Evolutionary conservation across 2,329 filamentous ascomycete genomes (phyloP).

Genomic region (Trichoderma cornu-damae): DNA sequence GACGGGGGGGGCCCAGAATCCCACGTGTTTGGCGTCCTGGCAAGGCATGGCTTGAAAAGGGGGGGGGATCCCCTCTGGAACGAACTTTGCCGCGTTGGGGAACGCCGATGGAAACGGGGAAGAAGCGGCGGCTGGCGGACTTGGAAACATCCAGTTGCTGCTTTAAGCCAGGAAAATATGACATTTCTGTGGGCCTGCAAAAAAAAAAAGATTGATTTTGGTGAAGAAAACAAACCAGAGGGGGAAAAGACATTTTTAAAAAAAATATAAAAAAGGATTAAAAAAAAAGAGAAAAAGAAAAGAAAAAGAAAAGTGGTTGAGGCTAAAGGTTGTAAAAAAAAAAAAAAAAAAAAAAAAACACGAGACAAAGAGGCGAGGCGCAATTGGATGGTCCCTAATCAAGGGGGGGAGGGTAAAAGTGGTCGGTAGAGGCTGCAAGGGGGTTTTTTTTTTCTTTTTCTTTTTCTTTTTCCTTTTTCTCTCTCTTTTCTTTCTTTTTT

Average conservation of each 20-base stretch:
- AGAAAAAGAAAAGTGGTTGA: neutral
- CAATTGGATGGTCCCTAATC: too few species aligned
- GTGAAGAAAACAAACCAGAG: too few species aligned
- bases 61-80: too few species aligned
- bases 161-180: too few species aligned
- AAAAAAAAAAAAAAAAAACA: neutral
- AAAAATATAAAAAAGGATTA: neutral
- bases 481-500: too few species aligned
- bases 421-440: neutral
- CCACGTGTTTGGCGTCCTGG: constrained; percentile 16
- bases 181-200: neutral
- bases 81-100: constrained; percentile 13
- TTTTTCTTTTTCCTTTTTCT: too few species aligned
- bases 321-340: neutral
- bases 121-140: neutral
- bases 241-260: too few species aligned
- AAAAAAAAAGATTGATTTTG: too few species aligned
- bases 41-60: constrained; percentile 10
- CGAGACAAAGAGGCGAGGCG: neutral
- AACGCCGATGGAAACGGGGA: neutral
- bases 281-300: neutral
- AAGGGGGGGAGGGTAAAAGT: too few species aligned
- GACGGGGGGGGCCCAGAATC: constrained; percentile 6
- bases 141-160: too few species aligned
- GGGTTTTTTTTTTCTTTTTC: too few species aligned